These are phyloP conservation scores for Guyanaporus albipodus DNA, from an alignment of 768 basidiomycete genomes.

Conservation along the genomic window DNA sequence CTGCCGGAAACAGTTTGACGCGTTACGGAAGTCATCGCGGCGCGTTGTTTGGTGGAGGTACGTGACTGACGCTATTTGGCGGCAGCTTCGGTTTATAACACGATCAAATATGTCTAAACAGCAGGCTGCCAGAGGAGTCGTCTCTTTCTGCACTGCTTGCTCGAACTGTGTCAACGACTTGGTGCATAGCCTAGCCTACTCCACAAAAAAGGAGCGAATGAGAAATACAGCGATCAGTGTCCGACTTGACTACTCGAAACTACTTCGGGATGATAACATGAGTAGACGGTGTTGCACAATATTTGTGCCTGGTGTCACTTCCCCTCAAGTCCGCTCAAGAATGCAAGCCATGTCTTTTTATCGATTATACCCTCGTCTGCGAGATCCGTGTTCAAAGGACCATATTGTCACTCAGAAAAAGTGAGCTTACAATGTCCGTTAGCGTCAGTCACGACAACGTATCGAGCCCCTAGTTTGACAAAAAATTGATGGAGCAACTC, in stretches of 20 bases:
- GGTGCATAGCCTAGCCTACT: too few relatives aligned
- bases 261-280: too few relatives aligned
- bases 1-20: conserved; percentile 12
- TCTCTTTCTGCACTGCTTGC: too few relatives aligned
- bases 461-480: conserved; percentile 88
- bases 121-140: too few relatives aligned
- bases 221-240: too few relatives aligned
- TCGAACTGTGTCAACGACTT: too few relatives aligned
- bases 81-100: conserved; percentile 26
- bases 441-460: conserved; percentile 78
- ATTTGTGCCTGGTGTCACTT: conserved; percentile 31
- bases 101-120: conserved; percentile 12
- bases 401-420: neutral
- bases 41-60: neutral
- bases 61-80: conserved; percentile 17
- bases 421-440: conserved; percentile 70
- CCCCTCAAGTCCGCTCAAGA: conserved; percentile 72
- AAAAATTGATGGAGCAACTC: conserved; percentile 94
- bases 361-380: conserved; percentile 87
- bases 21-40: conserved; percentile 16
- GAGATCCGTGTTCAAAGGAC: neutral
- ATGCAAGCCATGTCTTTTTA: conserved; percentile 92
- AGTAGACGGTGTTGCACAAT: too few relatives aligned
- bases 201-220: too few relatives aligned
- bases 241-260: too few relatives aligned